Base-by-base conservation (phyloP, 176 grass and related monocot species). In the Guadua angustifolia region DNA sequence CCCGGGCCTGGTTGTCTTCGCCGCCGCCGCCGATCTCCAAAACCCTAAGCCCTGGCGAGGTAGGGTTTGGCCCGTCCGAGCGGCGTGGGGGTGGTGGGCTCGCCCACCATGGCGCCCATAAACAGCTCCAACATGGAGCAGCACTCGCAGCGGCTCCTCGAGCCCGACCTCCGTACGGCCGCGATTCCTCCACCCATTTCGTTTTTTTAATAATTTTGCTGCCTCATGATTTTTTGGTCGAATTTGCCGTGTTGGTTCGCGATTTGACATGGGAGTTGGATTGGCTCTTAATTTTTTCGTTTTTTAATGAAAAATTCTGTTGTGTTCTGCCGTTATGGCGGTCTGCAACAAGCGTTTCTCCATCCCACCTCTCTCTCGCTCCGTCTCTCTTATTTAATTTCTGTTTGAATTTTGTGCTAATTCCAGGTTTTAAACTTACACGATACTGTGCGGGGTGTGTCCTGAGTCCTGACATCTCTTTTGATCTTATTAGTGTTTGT, bases 91-190 rank as follows among this genome's bases (percentile, higher is more conserved):
- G 76, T 18, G 71, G 71, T 45, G 52, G 71, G 47, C 25, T 9
- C 32, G 57, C 35, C 66, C 60, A 68, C 85, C 81, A 98, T 98
- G 95, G 90, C 93, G 75, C 97, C 97, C 82, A 94, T 99, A 75
- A 67, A 87, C 85, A 83, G 88, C 84, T 57, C 72, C 74, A 95
- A 99, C 91, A 92, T 95, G 89, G 93, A 95, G 88, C 91, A 92
- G 80, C 97, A 94, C 70, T 94, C 97, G 78, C 89, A 94, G 87
- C 88, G 84, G 74, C 93, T 99, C 83, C 66, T 94, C 69, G 96
- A 99, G 74, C 81, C 93, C 12, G 95, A 98, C 47, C 77, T 98
- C 16, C 84, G 95, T 98, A 90, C 13, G 81, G 26, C 13, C 73
- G 9, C 84, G 55, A 72, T 35, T 50, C 52, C 66, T 40, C 17